Percentiles rank a stretch among this genome's conserved stretches.
Evolutionary conservation across 768 basidiomycete genomes (phyloP).

Genomic region (Mycena vitilis): DNA sequence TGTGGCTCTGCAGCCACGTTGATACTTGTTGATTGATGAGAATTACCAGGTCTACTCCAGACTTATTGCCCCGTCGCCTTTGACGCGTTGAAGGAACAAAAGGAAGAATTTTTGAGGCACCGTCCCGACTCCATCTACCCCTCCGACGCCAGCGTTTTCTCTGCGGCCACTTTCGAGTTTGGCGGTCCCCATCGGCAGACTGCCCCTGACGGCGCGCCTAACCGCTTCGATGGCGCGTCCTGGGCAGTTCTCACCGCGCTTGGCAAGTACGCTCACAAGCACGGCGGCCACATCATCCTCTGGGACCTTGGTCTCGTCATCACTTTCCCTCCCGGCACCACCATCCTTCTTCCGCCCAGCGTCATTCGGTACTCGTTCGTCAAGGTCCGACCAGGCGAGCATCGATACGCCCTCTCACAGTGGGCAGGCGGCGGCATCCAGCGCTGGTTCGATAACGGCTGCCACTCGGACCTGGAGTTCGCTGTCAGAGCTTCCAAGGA

Average conservation of each 20-base stretch:
- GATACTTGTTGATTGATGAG: neutral
- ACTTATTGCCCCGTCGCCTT: neutral
- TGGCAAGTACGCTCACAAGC: neutral
- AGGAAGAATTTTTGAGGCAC: neutral
- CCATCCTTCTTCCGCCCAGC: conserved; percentile 8
- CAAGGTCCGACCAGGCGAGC: neutral
- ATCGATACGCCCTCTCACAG: neutral
- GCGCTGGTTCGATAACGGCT: neutral
- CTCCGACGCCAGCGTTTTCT: neutral
- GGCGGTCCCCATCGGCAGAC: neutral
- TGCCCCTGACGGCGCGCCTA: neutral
- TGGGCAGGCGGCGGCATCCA: conserved; percentile 8
- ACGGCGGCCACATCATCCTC: neutral
- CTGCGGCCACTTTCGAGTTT: neutral
- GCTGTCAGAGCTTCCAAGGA: neutral
- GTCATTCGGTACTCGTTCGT: conserved; percentile 14
- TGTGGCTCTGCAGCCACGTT: neutral
- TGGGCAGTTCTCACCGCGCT: conserved; percentile 5
- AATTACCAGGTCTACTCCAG: neutral
- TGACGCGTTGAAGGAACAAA: neutral
- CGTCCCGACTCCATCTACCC: neutral
- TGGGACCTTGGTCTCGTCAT: conserved; percentile 9
- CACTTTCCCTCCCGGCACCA: neutral
- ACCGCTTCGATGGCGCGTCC: neutral
- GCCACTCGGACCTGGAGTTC: neutral